phyloP scores from a whole-genome alignment of 2,329 filamentous ascomycete species.

The Apiospora sp. region DNA sequence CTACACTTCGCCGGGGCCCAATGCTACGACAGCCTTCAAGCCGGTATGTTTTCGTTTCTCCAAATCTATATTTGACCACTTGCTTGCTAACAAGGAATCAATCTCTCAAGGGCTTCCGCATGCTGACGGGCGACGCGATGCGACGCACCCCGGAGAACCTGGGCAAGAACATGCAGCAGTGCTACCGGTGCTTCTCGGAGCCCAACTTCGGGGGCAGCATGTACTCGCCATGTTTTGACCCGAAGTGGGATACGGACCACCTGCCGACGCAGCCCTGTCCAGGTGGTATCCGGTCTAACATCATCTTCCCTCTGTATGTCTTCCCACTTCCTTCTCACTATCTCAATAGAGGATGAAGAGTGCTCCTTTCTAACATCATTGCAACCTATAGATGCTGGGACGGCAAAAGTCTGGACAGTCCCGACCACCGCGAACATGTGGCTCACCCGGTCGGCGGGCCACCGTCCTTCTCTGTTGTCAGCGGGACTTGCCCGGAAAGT shows the following conservation, averaged over 20 bases:
- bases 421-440: constrained; percentile 33
- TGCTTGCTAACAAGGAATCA: too few species aligned
- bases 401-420: constrained; percentile 32
- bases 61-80: too few species aligned
- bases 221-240: constrained; percentile 38
- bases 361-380: not conserved
- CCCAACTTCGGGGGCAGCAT: constrained; percentile 38
- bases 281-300: not conserved
- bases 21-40: constrained; percentile 40
- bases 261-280: constrained; percentile 36
- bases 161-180: constrained; percentile 39
- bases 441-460: constrained; percentile 50
- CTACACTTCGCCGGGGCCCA: constrained; percentile 40
- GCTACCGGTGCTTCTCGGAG: constrained; percentile 41
- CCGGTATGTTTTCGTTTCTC: constrained; percentile 35
- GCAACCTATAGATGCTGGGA: constrained; percentile 35
- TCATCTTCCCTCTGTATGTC: not conserved
- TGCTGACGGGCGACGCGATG: constrained; percentile 41
- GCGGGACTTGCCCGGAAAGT: constrained; percentile 59
- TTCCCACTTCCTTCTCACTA: constrained; percentile 31
- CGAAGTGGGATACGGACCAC: constrained; percentile 39
- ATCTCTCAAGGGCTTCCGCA: constrained; percentile 45
- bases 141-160: constrained; percentile 37
- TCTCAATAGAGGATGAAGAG: too few species aligned
- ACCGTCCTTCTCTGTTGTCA: constrained; percentile 41